These are phyloP conservation scores for Epichloe elymi DNA, from an alignment of 2,329 filamentous ascomycete species.

Conservation along the genomic window DNA sequence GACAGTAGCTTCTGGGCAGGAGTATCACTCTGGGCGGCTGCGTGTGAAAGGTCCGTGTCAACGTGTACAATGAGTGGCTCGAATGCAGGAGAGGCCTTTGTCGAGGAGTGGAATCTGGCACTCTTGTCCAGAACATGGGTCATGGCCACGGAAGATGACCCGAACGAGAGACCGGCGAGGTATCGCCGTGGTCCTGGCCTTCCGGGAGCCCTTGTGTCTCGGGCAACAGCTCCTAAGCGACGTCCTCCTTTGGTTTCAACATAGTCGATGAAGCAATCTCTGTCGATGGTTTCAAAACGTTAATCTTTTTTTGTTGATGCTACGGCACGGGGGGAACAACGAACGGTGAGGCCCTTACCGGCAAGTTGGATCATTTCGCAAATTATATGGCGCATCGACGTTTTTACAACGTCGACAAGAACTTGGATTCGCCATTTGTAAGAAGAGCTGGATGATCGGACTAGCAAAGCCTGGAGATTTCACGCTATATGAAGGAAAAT, in stretches of 20 bases:
- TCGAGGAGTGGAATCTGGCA: slow-evolving; percentile 49
- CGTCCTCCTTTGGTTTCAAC: slow-evolving; percentile 68
- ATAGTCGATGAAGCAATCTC: slow-evolving; percentile 65
- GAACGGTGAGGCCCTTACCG: slow-evolving; percentile 10
- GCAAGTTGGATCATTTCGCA: slow-evolving; percentile 21
- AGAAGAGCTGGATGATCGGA: background rate
- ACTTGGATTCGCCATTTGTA: background rate
- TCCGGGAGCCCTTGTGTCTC: slow-evolving; percentile 28
- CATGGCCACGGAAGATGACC: slow-evolving; percentile 65
- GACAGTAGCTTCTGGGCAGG: slow-evolving; percentile 32
- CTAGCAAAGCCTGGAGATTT: background rate
- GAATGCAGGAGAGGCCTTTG: slow-evolving; percentile 53
- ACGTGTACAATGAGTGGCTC: slow-evolving; percentile 49
- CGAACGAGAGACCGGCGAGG: slow-evolving; percentile 70
- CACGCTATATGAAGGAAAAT: too few species aligned
- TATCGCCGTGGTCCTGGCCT: slow-evolving; percentile 32
- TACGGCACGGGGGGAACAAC: too few species aligned
- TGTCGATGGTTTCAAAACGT: slow-evolving; percentile 7
- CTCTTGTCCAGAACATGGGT: slow-evolving; percentile 64
- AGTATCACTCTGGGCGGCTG: slow-evolving; percentile 9
- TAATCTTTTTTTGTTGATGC: background rate
- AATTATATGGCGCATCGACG: slow-evolving; percentile 15
- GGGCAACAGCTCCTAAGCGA: slow-evolving; percentile 43
- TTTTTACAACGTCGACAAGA: slow-evolving; percentile 21
- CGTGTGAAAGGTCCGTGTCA: slow-evolving; percentile 25